Percentiles rank a stretch among this genome's conserved stretches.
phyloP scores from a whole-genome alignment of 2,329 filamentous ascomycete genomes.

The Exophiala sp. region DNA sequence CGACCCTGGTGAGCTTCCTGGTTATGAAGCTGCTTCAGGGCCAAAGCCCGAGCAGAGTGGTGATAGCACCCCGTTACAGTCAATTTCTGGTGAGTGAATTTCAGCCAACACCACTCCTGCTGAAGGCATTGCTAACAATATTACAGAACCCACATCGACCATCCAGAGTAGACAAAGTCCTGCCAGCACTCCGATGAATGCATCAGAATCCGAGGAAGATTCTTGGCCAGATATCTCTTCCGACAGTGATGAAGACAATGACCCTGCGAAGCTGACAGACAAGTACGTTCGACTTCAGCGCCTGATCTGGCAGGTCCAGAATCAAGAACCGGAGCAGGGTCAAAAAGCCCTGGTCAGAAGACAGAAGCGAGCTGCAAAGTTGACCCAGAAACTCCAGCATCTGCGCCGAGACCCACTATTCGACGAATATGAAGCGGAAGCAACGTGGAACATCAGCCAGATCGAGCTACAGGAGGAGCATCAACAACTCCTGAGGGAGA shows the following conservation, averaged over 20 bases:
- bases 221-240: conserved; percentile 1
- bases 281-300: conserved; percentile 70
- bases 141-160: conserved; percentile 11
- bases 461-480: conserved; percentile 54
- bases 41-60: conserved; percentile 10
- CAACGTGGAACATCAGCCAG: conserved; percentile 57
- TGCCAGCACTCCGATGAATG: conserved; percentile 9
- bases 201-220: conserved; percentile 16
- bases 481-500: conserved; percentile 37
- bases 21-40: conserved; percentile 52
- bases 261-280: conserved; percentile 65
- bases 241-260: conserved; percentile 24
- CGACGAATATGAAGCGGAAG: conserved; percentile 59
- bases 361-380: conserved; percentile 52
- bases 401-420: conserved; percentile 76
- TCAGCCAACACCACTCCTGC: too few relatives aligned
- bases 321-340: conserved; percentile 40
- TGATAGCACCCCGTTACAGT: conserved; percentile 11
- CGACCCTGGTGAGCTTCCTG: conserved; percentile 60
- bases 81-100: conserved; percentile 22
- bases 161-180: conserved; percentile 16
- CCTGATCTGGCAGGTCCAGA: conserved; percentile 57
- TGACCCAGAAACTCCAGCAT: conserved; percentile 66
- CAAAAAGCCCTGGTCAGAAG: conserved; percentile 40
- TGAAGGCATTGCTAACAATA: conserved; percentile 8